These are phyloP conservation scores for Tritrichomonas musculus DNA, from an alignment of 208 protist genomes.

Conservation along the genomic window DNA sequence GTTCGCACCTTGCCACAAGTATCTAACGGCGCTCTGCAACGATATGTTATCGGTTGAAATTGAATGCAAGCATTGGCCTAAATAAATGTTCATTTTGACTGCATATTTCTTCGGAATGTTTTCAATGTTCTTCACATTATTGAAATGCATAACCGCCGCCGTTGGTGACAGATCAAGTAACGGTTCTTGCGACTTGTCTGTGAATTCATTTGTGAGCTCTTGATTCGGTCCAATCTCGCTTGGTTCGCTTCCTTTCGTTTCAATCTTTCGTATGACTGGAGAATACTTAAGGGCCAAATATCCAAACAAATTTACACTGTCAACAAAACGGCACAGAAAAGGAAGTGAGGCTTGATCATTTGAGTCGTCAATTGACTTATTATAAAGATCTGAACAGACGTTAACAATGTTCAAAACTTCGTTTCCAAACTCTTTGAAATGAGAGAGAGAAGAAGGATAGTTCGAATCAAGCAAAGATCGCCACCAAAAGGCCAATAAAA, in stretches of 20 bases:
- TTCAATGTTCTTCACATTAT: slow-evolving; percentile 6
- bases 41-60: background rate
- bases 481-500: background rate
- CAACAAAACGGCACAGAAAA: background rate
- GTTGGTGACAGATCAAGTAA: background rate
- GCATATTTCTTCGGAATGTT: background rate
- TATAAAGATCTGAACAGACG: background rate
- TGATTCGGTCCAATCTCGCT: background rate
- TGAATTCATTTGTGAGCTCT: background rate
- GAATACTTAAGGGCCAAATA: background rate
- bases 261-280: background rate
- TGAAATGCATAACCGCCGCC: background rate
- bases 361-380: background rate
- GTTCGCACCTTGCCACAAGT: background rate
- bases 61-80: background rate
- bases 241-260: background rate
- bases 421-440: slow-evolving; percentile 23
- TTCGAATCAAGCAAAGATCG: background rate
- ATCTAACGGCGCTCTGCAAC: background rate
- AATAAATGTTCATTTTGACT: background rate
- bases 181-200: background rate
- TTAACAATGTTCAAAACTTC: background rate
- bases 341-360: background rate
- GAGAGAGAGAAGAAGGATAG: background rate
- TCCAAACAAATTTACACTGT: slow-evolving; percentile 7